phyloP scores from a whole-genome alignment of 768 basidiomycete genomes.

The Phylloporus arenicola region DNA sequence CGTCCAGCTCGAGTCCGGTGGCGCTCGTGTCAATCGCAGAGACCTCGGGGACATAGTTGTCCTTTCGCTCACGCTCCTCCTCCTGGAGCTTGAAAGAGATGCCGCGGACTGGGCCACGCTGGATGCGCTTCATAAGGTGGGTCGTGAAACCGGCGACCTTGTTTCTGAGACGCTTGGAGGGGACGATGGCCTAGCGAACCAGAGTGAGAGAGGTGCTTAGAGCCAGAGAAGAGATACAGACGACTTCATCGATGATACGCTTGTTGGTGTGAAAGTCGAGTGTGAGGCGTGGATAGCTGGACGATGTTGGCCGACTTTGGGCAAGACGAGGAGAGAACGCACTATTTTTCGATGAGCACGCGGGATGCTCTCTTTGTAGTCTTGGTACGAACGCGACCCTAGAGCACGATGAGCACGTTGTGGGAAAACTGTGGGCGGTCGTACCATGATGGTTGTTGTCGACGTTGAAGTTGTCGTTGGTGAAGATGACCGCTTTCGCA shows the following conservation, averaged over 20 bases:
- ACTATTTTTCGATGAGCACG: conserved; percentile 99
- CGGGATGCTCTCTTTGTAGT: conserved; percentile 99
- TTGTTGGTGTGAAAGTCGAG: conserved; percentile 99
- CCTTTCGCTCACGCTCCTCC: conserved; percentile 98
- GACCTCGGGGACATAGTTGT: conserved; percentile 98
- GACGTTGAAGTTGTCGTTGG: conserved; percentile 22
- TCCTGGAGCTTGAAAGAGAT: conserved; percentile 99
- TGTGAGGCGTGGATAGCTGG: conserved; percentile 95
- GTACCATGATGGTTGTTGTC: conserved; percentile 44
- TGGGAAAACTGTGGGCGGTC: conserved; percentile 5
- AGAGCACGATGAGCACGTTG: conserved; percentile 9
- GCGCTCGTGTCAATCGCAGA: conserved; percentile 84
- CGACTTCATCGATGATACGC: conserved; percentile 96
- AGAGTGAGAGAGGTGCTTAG: not conserved
- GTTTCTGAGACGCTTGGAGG: conserved; percentile 98
- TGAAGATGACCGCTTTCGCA: conserved; percentile 4
- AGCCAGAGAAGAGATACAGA: conserved; percentile 36
- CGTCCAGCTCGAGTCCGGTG: conserved; percentile 80
- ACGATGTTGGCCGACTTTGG: not conserved
- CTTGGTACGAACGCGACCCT: conserved; percentile 99
- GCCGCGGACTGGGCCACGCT: conserved; percentile 95
- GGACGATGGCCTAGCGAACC: conserved; percentile 69
- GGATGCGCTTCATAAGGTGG: conserved; percentile 99
- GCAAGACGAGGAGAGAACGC: conserved; percentile 28
- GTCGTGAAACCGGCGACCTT: conserved; percentile 99